phyloP scores from a whole-genome alignment of 2,329 filamentous ascomycete species.

The Arachnomyces sp. region DNA sequence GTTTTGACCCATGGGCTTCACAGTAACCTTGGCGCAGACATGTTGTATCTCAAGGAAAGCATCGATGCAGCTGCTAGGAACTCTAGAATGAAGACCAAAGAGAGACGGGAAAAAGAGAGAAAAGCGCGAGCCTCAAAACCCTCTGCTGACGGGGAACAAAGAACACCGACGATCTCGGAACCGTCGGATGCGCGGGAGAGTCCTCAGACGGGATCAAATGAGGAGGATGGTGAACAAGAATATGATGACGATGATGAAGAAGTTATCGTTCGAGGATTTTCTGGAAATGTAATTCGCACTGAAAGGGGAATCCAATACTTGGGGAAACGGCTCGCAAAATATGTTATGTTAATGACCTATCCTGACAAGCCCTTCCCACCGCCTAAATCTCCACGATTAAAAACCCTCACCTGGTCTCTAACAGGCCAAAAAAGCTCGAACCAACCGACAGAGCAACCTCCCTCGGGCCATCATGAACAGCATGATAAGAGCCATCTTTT shows the following conservation, averaged over 20 bases:
- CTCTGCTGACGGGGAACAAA: neutral
- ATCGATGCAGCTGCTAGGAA: conserved; percentile 77
- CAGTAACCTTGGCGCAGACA: conserved; percentile 90
- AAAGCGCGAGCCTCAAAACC: conserved; percentile 9
- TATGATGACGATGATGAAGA: conserved; percentile 49
- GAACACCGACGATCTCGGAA: neutral
- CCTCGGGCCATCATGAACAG: conserved; percentile 19
- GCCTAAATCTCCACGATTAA: conserved; percentile 45
- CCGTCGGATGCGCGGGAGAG: neutral
- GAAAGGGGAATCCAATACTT: conserved; percentile 96
- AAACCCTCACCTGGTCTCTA: conserved; percentile 42
- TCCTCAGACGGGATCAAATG: conserved; percentile 9
- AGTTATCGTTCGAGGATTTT: conserved; percentile 81
- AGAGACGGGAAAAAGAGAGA: conserved; percentile 39
- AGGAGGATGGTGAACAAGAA: conserved; percentile 14
- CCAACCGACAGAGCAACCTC: conserved; percentile 22
- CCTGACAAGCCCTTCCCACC: conserved; percentile 87
- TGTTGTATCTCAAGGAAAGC: conserved; percentile 95
- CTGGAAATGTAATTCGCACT: conserved; percentile 81
- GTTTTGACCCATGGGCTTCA: conserved; percentile 90
- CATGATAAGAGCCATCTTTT: conserved; percentile 35
- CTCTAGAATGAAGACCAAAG: conserved; percentile 60
- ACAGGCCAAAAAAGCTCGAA: conserved; percentile 29
- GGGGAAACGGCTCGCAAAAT: conserved; percentile 87
- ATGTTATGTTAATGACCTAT: conserved; percentile 80